These are phyloP conservation scores for Ophiostoma angusticollis DNA, from an alignment of 2,329 filamentous ascomycete species.

Conservation along the genomic window DNA sequence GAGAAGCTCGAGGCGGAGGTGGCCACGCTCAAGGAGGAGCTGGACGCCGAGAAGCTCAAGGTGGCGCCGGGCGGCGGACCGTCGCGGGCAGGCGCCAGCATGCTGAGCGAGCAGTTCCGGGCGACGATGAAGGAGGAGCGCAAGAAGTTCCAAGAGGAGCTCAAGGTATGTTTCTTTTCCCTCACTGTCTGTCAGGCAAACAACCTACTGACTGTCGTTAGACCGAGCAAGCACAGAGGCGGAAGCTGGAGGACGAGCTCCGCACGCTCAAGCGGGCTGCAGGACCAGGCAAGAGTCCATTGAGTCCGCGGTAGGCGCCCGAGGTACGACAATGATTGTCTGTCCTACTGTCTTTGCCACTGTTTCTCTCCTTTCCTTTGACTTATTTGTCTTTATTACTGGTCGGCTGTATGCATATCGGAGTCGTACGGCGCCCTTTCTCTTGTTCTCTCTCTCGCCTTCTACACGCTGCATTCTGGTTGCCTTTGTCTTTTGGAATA, in stretches of 20 bases:
- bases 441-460: background rate
- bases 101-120: slow-evolving; percentile 45
- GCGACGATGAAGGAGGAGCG: slow-evolving; percentile 44
- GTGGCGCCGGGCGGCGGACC: slow-evolving; percentile 22
- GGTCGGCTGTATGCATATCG: slow-evolving; percentile 1
- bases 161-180: slow-evolving; percentile 28
- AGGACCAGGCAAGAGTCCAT: slow-evolving; percentile 29
- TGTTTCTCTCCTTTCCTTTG: background rate
- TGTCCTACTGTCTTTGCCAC: background rate
- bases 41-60: slow-evolving; percentile 38
- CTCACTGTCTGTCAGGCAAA: background rate
- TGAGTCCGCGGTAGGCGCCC: slow-evolving; percentile 25
- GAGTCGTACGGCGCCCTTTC: slow-evolving; percentile 2
- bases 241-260: slow-evolving; percentile 40
- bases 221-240: slow-evolving; percentile 36
- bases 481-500: background rate
- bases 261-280: slow-evolving; percentile 29
- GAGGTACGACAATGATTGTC: background rate
- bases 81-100: slow-evolving; percentile 31
- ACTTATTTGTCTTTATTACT: background rate
- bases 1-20: slow-evolving; percentile 30
- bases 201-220: slow-evolving; percentile 23
- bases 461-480: background rate
- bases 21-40: slow-evolving; percentile 34
- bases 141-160: slow-evolving; percentile 43